These are phyloP conservation scores for Trichaptum fuscoviolaceum DNA, from an alignment of 768 basidiomycete genomes.

Conservation along the genomic window DNA sequence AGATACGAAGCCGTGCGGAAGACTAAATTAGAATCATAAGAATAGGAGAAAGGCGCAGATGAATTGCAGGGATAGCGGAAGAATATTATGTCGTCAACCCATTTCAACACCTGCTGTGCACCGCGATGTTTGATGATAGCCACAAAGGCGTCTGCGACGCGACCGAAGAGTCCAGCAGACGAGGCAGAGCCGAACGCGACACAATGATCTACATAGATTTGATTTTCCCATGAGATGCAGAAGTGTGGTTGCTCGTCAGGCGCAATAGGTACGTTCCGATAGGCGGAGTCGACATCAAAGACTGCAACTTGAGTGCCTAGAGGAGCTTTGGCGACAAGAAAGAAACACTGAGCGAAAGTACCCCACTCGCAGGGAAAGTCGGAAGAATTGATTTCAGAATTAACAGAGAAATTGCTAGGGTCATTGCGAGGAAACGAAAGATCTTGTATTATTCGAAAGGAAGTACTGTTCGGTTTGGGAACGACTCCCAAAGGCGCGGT, in stretches of 20 bases:
- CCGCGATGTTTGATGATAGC: constrained; percentile 15
- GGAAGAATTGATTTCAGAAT: constrained; percentile 26
- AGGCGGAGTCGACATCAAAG: constrained; percentile 35
- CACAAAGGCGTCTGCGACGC: constrained; percentile 26
- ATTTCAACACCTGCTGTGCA: constrained; percentile 24
- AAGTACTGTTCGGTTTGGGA: constrained; percentile 16
- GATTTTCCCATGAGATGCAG: background rate
- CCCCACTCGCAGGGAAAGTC: constrained; percentile 40
- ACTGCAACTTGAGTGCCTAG: constrained; percentile 31
- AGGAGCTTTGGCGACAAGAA: constrained; percentile 28
- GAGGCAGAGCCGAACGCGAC: constrained; percentile 22
- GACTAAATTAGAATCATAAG: background rate
- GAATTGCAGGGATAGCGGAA: constrained; percentile 16
- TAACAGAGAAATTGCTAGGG: constrained; percentile 19
- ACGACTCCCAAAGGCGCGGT: constrained; percentile 25
- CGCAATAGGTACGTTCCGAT: constrained; percentile 19
- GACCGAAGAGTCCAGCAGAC: constrained; percentile 26
- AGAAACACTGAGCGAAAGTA: constrained; percentile 30
- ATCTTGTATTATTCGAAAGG: constrained; percentile 22
- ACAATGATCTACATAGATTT: constrained; percentile 13
- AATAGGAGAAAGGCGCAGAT: background rate
- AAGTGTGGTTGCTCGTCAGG: constrained; percentile 5
- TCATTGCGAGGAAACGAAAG: constrained; percentile 18
- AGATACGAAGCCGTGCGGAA: background rate
- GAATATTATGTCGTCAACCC: constrained; percentile 34